Conservation (phyloP, 768 basidiomycete species). For the Panaeolus cyanescens region DNA sequence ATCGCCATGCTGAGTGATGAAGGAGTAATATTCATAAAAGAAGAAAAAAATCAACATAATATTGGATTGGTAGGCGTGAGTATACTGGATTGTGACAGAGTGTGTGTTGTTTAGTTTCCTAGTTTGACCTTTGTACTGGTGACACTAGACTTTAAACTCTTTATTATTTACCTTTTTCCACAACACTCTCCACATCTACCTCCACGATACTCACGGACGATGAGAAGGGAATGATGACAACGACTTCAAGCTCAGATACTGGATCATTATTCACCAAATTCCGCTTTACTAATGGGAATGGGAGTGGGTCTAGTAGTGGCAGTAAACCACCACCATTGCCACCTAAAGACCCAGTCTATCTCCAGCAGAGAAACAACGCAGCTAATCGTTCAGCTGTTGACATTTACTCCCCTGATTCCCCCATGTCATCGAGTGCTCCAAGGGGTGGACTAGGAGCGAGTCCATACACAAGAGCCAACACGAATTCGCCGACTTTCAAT, state of each 20-base stretch:
- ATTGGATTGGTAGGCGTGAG: too few relatives aligned
- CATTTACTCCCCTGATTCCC: conserved; percentile 23
- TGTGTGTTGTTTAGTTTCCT: conserved; percentile 2
- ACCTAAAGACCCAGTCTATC: conserved; percentile 63
- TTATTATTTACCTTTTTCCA: neutral
- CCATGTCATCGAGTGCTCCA: conserved; percentile 42
- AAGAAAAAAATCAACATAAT: neutral
- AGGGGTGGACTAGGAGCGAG: conserved; percentile 15
- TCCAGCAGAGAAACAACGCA: conserved; percentile 47
- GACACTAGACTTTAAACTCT: neutral
- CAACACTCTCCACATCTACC: neutral
- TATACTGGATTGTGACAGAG: too few relatives aligned
- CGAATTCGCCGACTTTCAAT: neutral
- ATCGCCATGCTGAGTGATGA: too few relatives aligned
- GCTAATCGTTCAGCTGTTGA: conserved; percentile 32
- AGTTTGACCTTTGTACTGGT: neutral
- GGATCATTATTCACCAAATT: neutral
- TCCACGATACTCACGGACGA: neutral
- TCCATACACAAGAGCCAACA: neutral
- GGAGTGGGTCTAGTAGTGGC: neutral
- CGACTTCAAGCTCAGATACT: neutral
- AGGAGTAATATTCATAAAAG: too few relatives aligned
- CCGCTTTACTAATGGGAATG: neutral
- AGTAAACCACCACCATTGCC: conserved; percentile 56
- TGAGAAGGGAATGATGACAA: neutral